phyloP scores from a whole-genome alignment of 371 early-diverging fungal genomes.

The Massospora cicadina region DNA sequence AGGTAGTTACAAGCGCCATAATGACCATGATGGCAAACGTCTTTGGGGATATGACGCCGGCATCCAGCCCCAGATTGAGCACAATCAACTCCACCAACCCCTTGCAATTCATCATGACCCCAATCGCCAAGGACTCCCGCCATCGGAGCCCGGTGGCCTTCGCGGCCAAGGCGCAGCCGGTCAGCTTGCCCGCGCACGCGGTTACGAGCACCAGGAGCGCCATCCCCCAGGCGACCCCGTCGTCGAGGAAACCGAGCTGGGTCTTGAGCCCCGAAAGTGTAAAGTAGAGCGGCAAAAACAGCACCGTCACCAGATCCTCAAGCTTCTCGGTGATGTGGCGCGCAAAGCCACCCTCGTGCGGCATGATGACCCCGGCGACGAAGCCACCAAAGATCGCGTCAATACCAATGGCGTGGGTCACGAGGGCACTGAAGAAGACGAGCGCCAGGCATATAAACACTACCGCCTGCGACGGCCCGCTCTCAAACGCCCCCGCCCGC shows the following conservation, averaged over 20 bases:
- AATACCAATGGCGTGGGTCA: conserved; percentile 73
- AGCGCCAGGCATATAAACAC: conserved; percentile 43
- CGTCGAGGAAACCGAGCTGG: conserved; percentile 51
- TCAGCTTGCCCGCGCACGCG: conserved; percentile 73
- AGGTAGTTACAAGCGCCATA: conserved; percentile 71
- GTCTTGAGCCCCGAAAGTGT: conserved; percentile 83
- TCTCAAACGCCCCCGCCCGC: conserved; percentile 26
- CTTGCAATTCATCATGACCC: conserved; percentile 89
- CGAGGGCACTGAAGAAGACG: conserved; percentile 47
- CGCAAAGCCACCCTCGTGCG: conserved; percentile 76
- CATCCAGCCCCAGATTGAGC: conserved; percentile 73
- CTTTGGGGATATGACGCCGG: conserved; percentile 56
- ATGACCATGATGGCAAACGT: conserved; percentile 78
- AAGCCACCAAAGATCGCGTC: conserved; percentile 89
- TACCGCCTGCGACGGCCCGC: conserved; percentile 38
- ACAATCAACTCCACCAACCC: conserved; percentile 84
- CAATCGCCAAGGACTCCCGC: conserved; percentile 75
- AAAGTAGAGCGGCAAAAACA: conserved; percentile 84
- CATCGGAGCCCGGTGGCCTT: conserved; percentile 41
- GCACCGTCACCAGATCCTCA: conserved; percentile 71
- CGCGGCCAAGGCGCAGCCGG: conserved; percentile 62
- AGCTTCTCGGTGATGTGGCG: conserved; percentile 74
- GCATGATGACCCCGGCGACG: conserved; percentile 65
- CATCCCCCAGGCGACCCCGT: conserved; percentile 54
- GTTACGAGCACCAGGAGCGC: conserved; percentile 51